Percentiles rank a stretch among this genome's conserved stretches.
Conservation (phyloP, 768 basidiomycete species). For the Hypholoma sublateritium region DNA sequence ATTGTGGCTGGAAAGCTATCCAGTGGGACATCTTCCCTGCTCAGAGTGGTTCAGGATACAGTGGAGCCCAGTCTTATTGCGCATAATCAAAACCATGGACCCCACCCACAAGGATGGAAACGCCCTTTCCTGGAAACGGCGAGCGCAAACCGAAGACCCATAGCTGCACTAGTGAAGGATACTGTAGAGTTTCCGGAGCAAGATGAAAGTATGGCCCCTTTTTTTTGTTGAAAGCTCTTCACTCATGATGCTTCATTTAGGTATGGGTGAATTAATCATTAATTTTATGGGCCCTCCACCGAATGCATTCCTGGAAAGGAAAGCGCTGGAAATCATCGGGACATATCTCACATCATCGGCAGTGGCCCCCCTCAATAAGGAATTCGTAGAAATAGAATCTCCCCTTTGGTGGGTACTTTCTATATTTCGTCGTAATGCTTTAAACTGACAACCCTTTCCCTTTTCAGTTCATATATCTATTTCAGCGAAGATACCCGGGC, state of each 20-base stretch:
- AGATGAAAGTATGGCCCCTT: slow-evolving; percentile 67
- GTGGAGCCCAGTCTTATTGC: slow-evolving; percentile 81
- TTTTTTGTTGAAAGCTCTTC: background rate
- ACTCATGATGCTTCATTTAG: slow-evolving; percentile 22
- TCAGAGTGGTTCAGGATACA: slow-evolving; percentile 77
- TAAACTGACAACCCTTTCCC: background rate
- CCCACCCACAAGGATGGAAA: slow-evolving; percentile 81
- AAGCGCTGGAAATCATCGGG: slow-evolving; percentile 85
- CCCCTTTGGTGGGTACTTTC: slow-evolving; percentile 70
- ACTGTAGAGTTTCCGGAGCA: slow-evolving; percentile 93
- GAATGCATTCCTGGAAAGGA: slow-evolving; percentile 68
- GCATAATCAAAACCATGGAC: slow-evolving; percentile 72
- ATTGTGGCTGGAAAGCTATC: slow-evolving; percentile 88
- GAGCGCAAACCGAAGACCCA: slow-evolving; percentile 60
- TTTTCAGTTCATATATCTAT: slow-evolving; percentile 75
- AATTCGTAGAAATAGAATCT: slow-evolving; percentile 87
- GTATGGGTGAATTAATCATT: slow-evolving; percentile 80
- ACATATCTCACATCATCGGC: slow-evolving; percentile 86
- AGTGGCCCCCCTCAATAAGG: slow-evolving; percentile 82
- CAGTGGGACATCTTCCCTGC: slow-evolving; percentile 69
- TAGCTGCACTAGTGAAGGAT: slow-evolving; percentile 53
- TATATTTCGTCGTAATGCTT: background rate
- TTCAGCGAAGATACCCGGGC: slow-evolving; percentile 78
- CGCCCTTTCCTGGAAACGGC: slow-evolving; percentile 91
- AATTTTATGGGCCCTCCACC: slow-evolving; percentile 78